A percentile compares a stretch with the other conserved stretches of the same genome.
Evolutionary conservation across 1,139 yeast species (phyloP).

Genomic region (Geotrichum restrictum): DNA sequence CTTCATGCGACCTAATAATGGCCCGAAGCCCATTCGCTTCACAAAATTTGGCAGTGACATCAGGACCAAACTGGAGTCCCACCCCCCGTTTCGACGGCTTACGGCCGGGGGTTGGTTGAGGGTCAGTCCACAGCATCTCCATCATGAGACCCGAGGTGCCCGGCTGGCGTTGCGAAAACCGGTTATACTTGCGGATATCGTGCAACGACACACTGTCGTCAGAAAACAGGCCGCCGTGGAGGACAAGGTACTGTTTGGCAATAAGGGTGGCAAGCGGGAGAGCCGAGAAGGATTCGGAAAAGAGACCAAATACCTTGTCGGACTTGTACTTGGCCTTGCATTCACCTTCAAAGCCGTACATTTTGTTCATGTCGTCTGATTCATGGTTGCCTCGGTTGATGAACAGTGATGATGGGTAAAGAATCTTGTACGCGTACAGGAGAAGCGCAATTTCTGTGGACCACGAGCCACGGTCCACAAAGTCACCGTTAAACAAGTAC

Average conservation of each 20-base stretch:
- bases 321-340: slow-evolving; percentile 79
- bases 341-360: slow-evolving; percentile 95
- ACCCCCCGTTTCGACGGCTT: slow-evolving; percentile 91
- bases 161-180: slow-evolving; percentile 71
- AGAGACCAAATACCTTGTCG: slow-evolving; percentile 76
- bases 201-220: slow-evolving; percentile 65
- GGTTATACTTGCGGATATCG: slow-evolving; percentile 67
- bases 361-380: slow-evolving; percentile 93
- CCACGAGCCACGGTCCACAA: slow-evolving; percentile 98
- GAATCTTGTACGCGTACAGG: slow-evolving; percentile 70
- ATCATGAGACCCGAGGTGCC: slow-evolving; percentile 88
- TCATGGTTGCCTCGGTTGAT: slow-evolving; percentile 96
- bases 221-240: slow-evolving; percentile 95
- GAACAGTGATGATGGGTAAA: slow-evolving; percentile 68
- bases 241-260: slow-evolving; percentile 65
- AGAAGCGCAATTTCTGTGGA: slow-evolving; percentile 91
- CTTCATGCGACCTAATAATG: slow-evolving; percentile 91
- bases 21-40: slow-evolving; percentile 66
- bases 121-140: slow-evolving; percentile 98
- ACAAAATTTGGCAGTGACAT: slow-evolving; percentile 77
- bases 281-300: slow-evolving; percentile 80
- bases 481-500: slow-evolving; percentile 91
- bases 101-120: slow-evolving; percentile 73
- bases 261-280: slow-evolving; percentile 84
- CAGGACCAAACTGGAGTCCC: slow-evolving; percentile 96